Evolutionary conservation across 148 eudicot genomes (phyloP).

Genomic region (Rhododendron henanense): DNA sequence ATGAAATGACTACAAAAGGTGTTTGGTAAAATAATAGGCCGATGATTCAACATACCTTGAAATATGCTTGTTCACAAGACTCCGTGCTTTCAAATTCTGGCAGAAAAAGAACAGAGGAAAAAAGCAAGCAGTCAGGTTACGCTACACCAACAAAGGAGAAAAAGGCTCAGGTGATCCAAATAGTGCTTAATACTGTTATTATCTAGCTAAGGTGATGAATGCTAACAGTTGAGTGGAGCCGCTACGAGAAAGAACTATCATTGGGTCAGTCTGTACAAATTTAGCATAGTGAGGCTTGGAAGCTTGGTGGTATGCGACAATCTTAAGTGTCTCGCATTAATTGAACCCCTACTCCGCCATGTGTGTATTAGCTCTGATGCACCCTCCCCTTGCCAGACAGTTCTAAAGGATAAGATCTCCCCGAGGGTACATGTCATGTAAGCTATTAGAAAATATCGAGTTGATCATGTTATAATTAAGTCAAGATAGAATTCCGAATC

Average conservation of each 20-base stretch:
- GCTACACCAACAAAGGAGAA: background rate
- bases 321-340: background rate
- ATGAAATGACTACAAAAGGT: background rate
- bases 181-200: background rate
- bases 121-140: background rate
- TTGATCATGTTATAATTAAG: background rate
- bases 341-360: background rate
- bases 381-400: background rate
- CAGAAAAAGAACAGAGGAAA: slow-evolving; percentile 12
- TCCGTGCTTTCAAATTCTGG: slow-evolving; percentile 80
- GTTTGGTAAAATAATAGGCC: background rate
- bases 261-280: background rate
- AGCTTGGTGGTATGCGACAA: background rate
- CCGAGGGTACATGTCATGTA: background rate
- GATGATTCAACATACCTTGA: slow-evolving; percentile 53
- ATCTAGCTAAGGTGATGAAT: background rate
- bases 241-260: background rate
- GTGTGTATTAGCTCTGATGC: background rate
- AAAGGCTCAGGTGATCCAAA: background rate
- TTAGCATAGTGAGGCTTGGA: background rate
- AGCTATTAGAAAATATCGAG: background rate
- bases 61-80: slow-evolving; percentile 87
- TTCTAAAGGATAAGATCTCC: background rate
- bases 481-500: background rate
- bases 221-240: background rate